Evolutionary conservation across 2,329 filamentous ascomycete species (phyloP).

Genomic region (Pseudogymnoascus sp.): DNA sequence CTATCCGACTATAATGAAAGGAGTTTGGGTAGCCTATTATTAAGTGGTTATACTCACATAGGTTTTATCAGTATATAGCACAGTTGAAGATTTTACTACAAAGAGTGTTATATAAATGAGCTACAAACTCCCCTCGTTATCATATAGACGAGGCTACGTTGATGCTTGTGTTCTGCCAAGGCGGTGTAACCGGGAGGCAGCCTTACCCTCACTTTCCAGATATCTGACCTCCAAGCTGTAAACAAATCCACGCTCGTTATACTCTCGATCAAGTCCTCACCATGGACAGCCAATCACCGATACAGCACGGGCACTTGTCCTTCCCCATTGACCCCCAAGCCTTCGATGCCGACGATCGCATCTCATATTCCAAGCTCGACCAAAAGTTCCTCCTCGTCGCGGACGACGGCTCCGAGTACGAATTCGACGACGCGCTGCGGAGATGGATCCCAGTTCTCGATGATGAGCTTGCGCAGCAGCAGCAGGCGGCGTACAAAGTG

Average conservation of each 20-base stretch:
- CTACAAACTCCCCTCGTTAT: neutral
- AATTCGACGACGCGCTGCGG: constrained; percentile 63
- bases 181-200: constrained; percentile 3
- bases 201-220: constrained; percentile 7
- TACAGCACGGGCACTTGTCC: constrained; percentile 4
- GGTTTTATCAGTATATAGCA: neutral
- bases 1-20: neutral
- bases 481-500: constrained; percentile 53
- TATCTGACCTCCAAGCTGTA: neutral
- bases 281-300: neutral
- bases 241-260: neutral
- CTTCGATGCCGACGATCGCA: constrained; percentile 71
- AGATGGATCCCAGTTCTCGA: constrained; percentile 69
- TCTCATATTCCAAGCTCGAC: constrained; percentile 79
- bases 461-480: constrained; percentile 50
- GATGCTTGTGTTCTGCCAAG: neutral
- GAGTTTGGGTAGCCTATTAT: neutral
- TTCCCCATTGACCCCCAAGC: constrained; percentile 27
- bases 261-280: neutral
- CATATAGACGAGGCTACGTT: neutral
- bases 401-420: constrained; percentile 76
- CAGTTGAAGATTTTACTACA: neutral
- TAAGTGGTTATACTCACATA: neutral
- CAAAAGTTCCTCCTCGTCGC: constrained; percentile 77
- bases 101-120: neutral